Conservation (phyloP, 208 protist species). For the Leishmania tarentolae region DNA sequence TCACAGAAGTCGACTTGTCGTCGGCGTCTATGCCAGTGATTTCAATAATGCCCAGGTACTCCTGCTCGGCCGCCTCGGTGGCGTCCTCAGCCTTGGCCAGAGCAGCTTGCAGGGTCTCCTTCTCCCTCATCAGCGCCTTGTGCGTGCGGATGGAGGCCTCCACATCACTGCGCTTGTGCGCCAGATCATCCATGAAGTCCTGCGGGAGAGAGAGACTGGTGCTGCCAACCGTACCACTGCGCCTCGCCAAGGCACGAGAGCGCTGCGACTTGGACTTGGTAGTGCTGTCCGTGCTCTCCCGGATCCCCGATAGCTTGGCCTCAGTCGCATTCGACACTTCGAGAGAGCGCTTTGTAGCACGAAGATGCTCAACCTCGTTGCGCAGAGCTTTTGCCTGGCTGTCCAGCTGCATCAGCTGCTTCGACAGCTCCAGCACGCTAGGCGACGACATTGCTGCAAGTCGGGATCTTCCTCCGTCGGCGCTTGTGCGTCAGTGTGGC, state of each 20-base stretch:
- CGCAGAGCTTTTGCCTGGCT: slow-evolving; percentile 60
- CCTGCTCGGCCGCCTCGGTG: slow-evolving; percentile 34
- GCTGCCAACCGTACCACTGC: slow-evolving; percentile 1
- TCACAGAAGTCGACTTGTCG: slow-evolving; percentile 24
- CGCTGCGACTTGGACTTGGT: slow-evolving; percentile 22
- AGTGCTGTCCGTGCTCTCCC: slow-evolving; percentile 30
- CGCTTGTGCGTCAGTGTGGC: neutral
- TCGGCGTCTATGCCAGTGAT: slow-evolving; percentile 38
- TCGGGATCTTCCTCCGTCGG: neutral
- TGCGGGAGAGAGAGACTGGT: slow-evolving; percentile 32
- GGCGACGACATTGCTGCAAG: slow-evolving; percentile 23
- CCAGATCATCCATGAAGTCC: slow-evolving; percentile 61
- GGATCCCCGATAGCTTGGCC: slow-evolving; percentile 34
- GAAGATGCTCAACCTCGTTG: slow-evolving; percentile 58
- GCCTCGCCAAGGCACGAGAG: slow-evolving; percentile 16
- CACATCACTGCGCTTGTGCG: slow-evolving; percentile 53
- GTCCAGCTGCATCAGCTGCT: slow-evolving; percentile 58
- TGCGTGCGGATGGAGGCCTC: slow-evolving; percentile 28
- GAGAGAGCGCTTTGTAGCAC: slow-evolving; percentile 50
- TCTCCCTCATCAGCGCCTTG: slow-evolving; percentile 41
- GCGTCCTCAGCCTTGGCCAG: slow-evolving; percentile 23
- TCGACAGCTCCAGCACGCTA: slow-evolving; percentile 39
- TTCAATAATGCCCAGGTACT: slow-evolving; percentile 36
- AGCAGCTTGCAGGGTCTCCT: slow-evolving; percentile 28
- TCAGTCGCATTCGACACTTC: slow-evolving; percentile 33